Evolutionary conservation across 805 yeast species (phyloP).

Genomic region (Dipodascus albidus): DNA sequence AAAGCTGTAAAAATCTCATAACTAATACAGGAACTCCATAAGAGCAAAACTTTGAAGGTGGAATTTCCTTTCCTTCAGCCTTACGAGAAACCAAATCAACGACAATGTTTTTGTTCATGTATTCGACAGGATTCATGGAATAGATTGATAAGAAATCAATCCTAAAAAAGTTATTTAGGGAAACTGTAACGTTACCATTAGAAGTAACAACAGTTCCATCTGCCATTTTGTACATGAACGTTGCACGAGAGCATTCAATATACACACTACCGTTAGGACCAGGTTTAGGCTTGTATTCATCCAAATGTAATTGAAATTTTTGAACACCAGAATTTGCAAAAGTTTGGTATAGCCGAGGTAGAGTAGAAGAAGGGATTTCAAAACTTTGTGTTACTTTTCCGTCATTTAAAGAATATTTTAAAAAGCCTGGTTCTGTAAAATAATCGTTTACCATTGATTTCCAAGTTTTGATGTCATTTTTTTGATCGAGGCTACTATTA

Average conservation of each 20-base stretch:
- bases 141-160: slow-evolving; percentile 66
- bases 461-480: slow-evolving; percentile 39
- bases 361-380: slow-evolving; percentile 50
- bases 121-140: slow-evolving; percentile 35
- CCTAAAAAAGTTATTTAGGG: slow-evolving; percentile 48
- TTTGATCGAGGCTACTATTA: slow-evolving; percentile 31
- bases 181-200: slow-evolving; percentile 48
- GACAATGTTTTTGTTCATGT: slow-evolving; percentile 14
- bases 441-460: slow-evolving; percentile 36
- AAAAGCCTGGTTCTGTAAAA: slow-evolving; percentile 40
- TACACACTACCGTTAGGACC: slow-evolving; percentile 42
- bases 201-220: slow-evolving; percentile 65
- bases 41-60: slow-evolving; percentile 16
- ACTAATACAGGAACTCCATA: slow-evolving; percentile 57
- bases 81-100: slow-evolving; percentile 1
- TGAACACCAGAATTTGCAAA: slow-evolving; percentile 41
- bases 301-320: slow-evolving; percentile 35
- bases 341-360: slow-evolving; percentile 51
- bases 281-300: slow-evolving; percentile 37
- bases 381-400: slow-evolving; percentile 40
- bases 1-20: slow-evolving; percentile 59
- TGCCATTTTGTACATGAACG: slow-evolving; percentile 39
- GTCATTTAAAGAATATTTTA: slow-evolving; percentile 30
- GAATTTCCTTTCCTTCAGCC: slow-evolving; percentile 3
- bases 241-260: slow-evolving; percentile 40